Base-by-base conservation (phyloP, 2,329 filamentous ascomycete genomes). In the Stagonosporopsis vannaccii region DNA sequence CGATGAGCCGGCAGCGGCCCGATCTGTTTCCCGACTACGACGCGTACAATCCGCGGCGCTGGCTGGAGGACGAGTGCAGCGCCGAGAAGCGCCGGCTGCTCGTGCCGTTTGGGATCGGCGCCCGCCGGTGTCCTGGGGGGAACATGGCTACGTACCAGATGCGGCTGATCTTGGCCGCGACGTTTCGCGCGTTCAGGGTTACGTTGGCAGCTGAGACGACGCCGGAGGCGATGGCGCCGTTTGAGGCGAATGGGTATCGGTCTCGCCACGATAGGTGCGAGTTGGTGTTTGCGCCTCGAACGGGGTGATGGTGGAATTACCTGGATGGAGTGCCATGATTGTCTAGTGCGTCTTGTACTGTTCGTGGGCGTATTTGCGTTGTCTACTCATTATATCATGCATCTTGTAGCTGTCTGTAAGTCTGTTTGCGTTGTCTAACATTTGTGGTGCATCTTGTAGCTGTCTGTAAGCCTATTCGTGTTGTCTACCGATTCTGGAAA, bases 81-180 rank as follows among this genome's bases (percentile, higher is more conserved):
- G 61, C 57, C 5, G 63, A 66, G 36, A 60, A 58, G 19, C 52
- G 53, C 8, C 58, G 56, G 15, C 53, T 53, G 5, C 53, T 66
- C 2, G 63, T 62, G 25, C 63, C 61, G 3, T 66, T 66, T 19
- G 63, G 63, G 13, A 55, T 64, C 17, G 63, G 63, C 6, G 61
- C 63, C 6, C 51, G 63, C 2, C 58, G 63, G 23, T 66, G 63
- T n/a, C 63, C 63, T 2, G 63, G 61, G 28, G 61, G 63, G 2
- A 66, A 66, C 19, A 64, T 66, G 63, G 63, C 63, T 2, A 64
- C 59, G 0, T 66, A 64, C 20, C 63, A 64, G 41, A 66, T 66
- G 63, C 52, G 61, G 13, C 36, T 66, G 11, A 62, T 66, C 17
- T 51, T 66, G 7, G 56, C 54, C 7, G 63, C 61, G 2, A 60